These are phyloP conservation scores for Ophiostoma fasciatum DNA, from an alignment of 2,329 filamentous ascomycete genomes.

Conservation along the genomic window DNA sequence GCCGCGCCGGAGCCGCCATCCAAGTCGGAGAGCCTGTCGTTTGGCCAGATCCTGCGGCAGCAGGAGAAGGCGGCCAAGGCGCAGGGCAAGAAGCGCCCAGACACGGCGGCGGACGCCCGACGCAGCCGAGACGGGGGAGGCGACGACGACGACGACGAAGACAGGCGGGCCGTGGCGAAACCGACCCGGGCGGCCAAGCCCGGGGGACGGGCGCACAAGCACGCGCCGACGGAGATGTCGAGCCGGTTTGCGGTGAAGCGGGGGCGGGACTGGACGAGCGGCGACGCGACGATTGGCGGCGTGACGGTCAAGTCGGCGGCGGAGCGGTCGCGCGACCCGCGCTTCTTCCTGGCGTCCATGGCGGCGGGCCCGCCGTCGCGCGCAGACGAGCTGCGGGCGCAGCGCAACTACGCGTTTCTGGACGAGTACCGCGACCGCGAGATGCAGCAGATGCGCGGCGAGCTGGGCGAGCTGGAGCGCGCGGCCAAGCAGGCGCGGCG, in stretches of 20 bases:
- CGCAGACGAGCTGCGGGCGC: slow-evolving; percentile 41
- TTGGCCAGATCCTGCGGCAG: slow-evolving; percentile 9
- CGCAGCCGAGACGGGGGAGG: too few relatives aligned
- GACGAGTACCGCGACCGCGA: slow-evolving; percentile 77
- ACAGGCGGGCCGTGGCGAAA: neutral
- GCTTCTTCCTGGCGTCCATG: slow-evolving; percentile 59
- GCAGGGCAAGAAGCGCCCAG: slow-evolving; percentile 16
- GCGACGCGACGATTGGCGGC: slow-evolving; percentile 10
- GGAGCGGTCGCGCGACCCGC: slow-evolving; percentile 55
- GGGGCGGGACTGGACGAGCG: slow-evolving; percentile 39
- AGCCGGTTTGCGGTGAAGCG: slow-evolving; percentile 75
- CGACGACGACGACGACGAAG: too few relatives aligned
- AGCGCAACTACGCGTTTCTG: slow-evolving; percentile 73
- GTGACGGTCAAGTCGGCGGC: slow-evolving; percentile 36
- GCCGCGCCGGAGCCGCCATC: slow-evolving; percentile 8
- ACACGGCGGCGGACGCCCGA: slow-evolving; percentile 18
- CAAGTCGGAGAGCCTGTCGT: slow-evolving; percentile 4
- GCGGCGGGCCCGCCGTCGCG: slow-evolving; percentile 20
- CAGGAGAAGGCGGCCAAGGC: neutral
- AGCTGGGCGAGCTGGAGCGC: slow-evolving; percentile 48
- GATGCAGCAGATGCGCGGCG: slow-evolving; percentile 55
- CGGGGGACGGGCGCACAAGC: slow-evolving; percentile 53
- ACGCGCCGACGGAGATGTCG: slow-evolving; percentile 72
- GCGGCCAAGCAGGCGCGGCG: slow-evolving; percentile 7
- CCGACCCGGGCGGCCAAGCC: slow-evolving; percentile 12